Base-by-base conservation (phyloP, 1,284 basidiomycete genomes). In the Lentinula novae-zelandiae region DNA sequence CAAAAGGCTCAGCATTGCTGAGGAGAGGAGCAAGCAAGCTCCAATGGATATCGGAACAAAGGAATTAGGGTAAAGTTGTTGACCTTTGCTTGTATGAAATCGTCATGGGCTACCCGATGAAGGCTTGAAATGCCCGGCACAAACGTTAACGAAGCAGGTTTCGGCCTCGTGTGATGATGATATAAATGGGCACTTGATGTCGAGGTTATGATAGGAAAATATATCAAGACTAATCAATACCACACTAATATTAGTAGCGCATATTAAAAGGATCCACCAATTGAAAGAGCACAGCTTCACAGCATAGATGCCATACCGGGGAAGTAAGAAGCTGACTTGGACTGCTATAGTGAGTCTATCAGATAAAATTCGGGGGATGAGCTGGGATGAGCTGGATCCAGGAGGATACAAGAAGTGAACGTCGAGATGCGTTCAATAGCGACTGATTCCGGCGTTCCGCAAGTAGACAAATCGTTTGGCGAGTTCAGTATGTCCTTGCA, bases 111-210 rank as follows among this genome's bases (percentile, higher is more conserved):
- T 22, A 22, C 51, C 51, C 51, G 51, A 38, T 34, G 51, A 5
- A 53, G 33, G 36, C n/a, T 20, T 36, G 7, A 36, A 53, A 53
- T 50, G 49, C 49, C 49, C 49, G 49, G 49, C 15, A 31, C 49
- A 12, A 50, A 49, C 13, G 48, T 44, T 17, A 17, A 15, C 7
- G 17, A 10, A 50, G 31, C 27, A 50, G 22, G 8, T 22, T 53
- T 39, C 20, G 33, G n/a, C 17, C 51, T 39, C 51, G 51, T 51
- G 50, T 39, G 51, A 53, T 53, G 51, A 53, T 53, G 49, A 50
- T 50, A 53, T 53, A 17, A 20, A 53, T 53, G 51, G 13, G 31
- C 5, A 31, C 7, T 15, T 53, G 51, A 53, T 53, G 34, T 53
- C 51, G 51, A 53, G 51, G 51, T 12, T 53, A 51, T 15, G 50